Conservation (phyloP, 192 early-diverging fungal species). For the Coemansia sp. region DNA sequence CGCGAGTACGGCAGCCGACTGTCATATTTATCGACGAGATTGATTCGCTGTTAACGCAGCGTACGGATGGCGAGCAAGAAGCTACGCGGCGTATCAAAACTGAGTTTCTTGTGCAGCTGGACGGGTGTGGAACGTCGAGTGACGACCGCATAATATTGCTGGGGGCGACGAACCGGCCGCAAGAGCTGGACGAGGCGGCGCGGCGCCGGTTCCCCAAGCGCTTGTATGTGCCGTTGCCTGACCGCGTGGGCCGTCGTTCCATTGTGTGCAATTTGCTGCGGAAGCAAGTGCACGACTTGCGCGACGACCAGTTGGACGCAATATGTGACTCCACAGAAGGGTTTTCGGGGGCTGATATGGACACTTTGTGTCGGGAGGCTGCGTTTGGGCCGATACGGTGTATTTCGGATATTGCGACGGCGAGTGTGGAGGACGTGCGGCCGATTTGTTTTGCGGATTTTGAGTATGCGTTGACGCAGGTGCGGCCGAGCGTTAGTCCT, state of each 20-base stretch:
- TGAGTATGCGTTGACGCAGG: slow-evolving; percentile 74
- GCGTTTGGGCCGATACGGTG: slow-evolving; percentile 74
- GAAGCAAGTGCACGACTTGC: slow-evolving; percentile 60
- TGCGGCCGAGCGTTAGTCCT: slow-evolving; percentile 82
- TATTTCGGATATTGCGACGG: slow-evolving; percentile 60
- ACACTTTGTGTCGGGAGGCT: slow-evolving; percentile 75
- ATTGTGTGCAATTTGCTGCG: slow-evolving; percentile 67
- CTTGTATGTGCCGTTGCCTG: slow-evolving; percentile 85
- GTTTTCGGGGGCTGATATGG: slow-evolving; percentile 89
- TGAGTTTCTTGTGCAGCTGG: slow-evolving; percentile 83
- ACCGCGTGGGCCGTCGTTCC: slow-evolving; percentile 61
- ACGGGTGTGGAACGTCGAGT: slow-evolving; percentile 71
- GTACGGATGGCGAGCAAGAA: slow-evolving; percentile 87
- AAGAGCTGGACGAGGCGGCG: slow-evolving; percentile 93
- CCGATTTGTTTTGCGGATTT: slow-evolving; percentile 77
- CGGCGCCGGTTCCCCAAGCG: slow-evolving; percentile 70
- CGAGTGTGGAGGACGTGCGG: slow-evolving; percentile 65
- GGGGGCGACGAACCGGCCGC: slow-evolving; percentile 76
- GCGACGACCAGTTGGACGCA: slow-evolving; percentile 58
- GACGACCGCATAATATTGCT: slow-evolving; percentile 81
- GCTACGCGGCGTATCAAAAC: slow-evolving; percentile 89
- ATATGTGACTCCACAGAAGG: slow-evolving; percentile 70
- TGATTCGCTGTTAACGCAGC: slow-evolving; percentile 84
- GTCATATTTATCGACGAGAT: slow-evolving; percentile 96
- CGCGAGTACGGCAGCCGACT: slow-evolving; percentile 79